Conservation (phyloP, 306 rosid species). For the Trichosanthes cucumerina region DNA sequence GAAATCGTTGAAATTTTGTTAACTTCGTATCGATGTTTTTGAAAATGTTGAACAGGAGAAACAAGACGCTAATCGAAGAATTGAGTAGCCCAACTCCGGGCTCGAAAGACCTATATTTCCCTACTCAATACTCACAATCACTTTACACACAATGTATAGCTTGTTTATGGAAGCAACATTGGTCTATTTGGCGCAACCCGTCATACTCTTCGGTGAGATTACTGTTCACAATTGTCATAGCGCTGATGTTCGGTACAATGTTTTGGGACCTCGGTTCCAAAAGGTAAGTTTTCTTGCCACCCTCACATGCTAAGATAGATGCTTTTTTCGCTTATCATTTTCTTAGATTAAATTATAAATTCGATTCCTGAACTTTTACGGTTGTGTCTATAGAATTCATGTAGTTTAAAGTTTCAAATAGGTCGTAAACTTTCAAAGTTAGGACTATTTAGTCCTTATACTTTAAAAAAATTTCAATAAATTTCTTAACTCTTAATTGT, state of each 20-base stretch:
- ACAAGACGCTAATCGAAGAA: slow-evolving; percentile 39
- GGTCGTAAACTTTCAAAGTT: no score
- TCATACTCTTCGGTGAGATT: slow-evolving; percentile 44
- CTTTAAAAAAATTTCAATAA: no score
- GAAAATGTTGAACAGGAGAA: slow-evolving; percentile 33
- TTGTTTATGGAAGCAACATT: slow-evolving; percentile 62
- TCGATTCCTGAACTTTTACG: no score
- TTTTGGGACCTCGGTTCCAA: slow-evolving; percentile 71
- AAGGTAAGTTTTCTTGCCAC: slow-evolving; percentile 26
- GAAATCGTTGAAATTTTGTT: neutral
- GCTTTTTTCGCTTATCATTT: neutral
- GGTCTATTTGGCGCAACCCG: slow-evolving; percentile 64
- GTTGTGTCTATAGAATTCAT: no score
- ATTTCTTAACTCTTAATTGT: no score
- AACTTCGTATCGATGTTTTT: neutral
- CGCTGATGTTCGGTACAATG: slow-evolving; percentile 56
- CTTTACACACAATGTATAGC: slow-evolving; percentile 38
- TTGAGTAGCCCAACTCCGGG: slow-evolving; percentile 42
- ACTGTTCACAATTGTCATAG: slow-evolving; percentile 31
- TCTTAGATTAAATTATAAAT: no score
- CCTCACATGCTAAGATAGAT: neutral
- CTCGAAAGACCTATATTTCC: slow-evolving; percentile 42
- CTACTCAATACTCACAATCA: slow-evolving; percentile 37
- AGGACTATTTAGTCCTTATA: no score
- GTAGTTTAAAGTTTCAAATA: no score